Base-by-base conservation (phyloP, 805 yeast species). In the Wickerhamiella azyma region DNA sequence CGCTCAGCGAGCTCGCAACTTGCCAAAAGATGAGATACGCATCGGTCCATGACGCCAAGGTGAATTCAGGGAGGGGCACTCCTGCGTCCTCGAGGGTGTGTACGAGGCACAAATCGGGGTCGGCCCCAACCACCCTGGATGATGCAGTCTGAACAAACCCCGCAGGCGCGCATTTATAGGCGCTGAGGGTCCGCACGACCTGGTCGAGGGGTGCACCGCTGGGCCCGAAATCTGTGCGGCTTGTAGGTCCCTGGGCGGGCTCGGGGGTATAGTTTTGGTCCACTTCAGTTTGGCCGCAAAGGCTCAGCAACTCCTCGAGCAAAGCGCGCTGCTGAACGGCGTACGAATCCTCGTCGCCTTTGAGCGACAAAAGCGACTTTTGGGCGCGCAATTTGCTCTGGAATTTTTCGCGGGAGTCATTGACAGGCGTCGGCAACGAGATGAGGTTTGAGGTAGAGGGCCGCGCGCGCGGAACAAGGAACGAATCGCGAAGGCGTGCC, bases 361-460 rank as follows among this genome's bases (percentile, higher is more conserved):
- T 45, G 21, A 72, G 62, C 10, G 75, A 67, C 24, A 73, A 55
- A 39, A 74, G 57, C 3, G 78, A 72, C 2, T 72, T 62, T 26
- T 75, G 70, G 46, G 72, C 74, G 52, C 68, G 68, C 40, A 78
- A 60, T 53, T 74, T 78, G 48, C 68, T 66, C 51, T 70, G 68
- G 44, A 78, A 63, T 50, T 75, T 77, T 49, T 71, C 76, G 30
- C 76, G 66, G 13, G 81, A 71, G 10, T 68, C 69, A 33, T 70
- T 72, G 47, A 72, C 75, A 6, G 80, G 77, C 3, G 72, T 66
- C 1, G 84, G 85, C 47, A 75, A 59, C 3, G 83, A 77, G 13
- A 78, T 77, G 62, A 65, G 66, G 24, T 30, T 43, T 11, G 26
- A 14, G 24, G 37, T 29, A 9, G 36, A 26, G 2, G 29, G n/a